These are phyloP conservation scores for Sungouiozyma intestinalis DNA, from an alignment of 805 yeast species.

Conservation along the genomic window DNA sequence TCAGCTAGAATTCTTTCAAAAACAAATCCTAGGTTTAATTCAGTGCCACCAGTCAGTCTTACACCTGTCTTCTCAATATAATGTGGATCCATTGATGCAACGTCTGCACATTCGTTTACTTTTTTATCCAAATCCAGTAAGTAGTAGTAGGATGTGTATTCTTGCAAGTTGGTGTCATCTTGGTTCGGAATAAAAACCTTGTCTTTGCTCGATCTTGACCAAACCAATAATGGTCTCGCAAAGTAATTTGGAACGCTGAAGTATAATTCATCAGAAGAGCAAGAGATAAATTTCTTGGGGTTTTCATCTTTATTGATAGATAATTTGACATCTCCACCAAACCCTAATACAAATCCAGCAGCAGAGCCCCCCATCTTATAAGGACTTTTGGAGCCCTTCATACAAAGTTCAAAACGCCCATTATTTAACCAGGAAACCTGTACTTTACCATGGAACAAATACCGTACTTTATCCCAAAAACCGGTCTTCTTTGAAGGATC, in stretches of 20 bases:
- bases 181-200: constrained; percentile 39
- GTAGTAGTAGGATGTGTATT: constrained; percentile 41
- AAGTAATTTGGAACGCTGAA: constrained; percentile 73
- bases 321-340: constrained; percentile 52
- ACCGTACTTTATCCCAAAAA: constrained; percentile 83
- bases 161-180: constrained; percentile 31
- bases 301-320: constrained; percentile 56
- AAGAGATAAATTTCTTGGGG: constrained; percentile 55
- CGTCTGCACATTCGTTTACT: constrained; percentile 11
- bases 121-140: constrained; percentile 25
- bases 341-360: constrained; percentile 70
- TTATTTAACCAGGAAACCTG: constrained; percentile 40
- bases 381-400: constrained; percentile 75
- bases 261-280: constrained; percentile 48
- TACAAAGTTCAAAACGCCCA: constrained; percentile 44
- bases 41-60: constrained; percentile 49
- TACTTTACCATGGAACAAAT: constrained; percentile 64
- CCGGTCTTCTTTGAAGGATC: constrained; percentile 83
- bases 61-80: constrained; percentile 45
- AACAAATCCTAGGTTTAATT: constrained; percentile 46
- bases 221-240: constrained; percentile 41
- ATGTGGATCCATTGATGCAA: constrained; percentile 14
- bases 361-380: constrained; percentile 54
- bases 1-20: constrained; percentile 37
- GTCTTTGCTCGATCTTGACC: constrained; percentile 43